Conservation (phyloP, 2,329 filamentous ascomycete genomes). For the Aciculosporium take region DNA sequence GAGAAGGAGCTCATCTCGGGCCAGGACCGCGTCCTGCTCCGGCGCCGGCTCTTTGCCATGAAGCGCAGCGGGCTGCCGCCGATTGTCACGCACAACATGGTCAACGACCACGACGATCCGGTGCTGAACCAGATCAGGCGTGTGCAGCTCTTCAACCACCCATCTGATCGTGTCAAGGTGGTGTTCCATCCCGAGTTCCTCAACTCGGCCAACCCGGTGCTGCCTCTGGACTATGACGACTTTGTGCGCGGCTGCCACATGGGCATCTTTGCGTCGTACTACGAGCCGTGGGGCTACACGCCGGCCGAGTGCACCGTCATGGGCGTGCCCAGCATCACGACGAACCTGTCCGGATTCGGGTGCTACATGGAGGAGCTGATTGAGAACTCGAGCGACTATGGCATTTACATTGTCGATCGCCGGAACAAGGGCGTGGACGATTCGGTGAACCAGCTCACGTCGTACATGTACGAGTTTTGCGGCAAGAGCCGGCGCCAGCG, state of each 20-base stretch:
- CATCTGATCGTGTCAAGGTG: conserved; percentile 88
- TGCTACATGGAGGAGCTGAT: conserved; percentile 99
- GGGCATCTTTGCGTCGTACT: conserved; percentile 93
- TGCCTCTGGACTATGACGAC: conserved; percentile 94
- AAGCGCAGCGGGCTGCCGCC: conserved; percentile 82
- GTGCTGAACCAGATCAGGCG: conserved; percentile 91
- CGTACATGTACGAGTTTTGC: conserved; percentile 81
- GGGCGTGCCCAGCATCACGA: conserved; percentile 97
- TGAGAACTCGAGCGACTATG: conserved; percentile 94
- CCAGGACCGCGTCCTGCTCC: conserved; percentile 83
- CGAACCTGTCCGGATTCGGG: conserved; percentile 92
- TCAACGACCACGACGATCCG: conserved; percentile 84
- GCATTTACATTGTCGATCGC: conserved; percentile 97
- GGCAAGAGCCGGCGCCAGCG: conserved; percentile 88
- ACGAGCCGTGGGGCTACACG: conserved; percentile 98
- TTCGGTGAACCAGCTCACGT: conserved; percentile 86
- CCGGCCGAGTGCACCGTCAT: conserved; percentile 97
- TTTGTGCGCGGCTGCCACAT: conserved; percentile 95
- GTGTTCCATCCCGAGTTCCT: conserved; percentile 97
- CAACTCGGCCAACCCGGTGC: conserved; percentile 85
- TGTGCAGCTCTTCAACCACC: conserved; percentile 94
- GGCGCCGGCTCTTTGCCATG: conserved; percentile 89
- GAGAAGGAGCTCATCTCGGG: conserved; percentile 91
- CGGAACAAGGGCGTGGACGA: conserved; percentile 92
- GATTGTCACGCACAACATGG: conserved; percentile 98